A percentile compares a stretch with the other conserved stretches of the same genome.
phyloP scores from a whole-genome alignment of 306 rosid genomes.

The Vicia faba region DNA sequence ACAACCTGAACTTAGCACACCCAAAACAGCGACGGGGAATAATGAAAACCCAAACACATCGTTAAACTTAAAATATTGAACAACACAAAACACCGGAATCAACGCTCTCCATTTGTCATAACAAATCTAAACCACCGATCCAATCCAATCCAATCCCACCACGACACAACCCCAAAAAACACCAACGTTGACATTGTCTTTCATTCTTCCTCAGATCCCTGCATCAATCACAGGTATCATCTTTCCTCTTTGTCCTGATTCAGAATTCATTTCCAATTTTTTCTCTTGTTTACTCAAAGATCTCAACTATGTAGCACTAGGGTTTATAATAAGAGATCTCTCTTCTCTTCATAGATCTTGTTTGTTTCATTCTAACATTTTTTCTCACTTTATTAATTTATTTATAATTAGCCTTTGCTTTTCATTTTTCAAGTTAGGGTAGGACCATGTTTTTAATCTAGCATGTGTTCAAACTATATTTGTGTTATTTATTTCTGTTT shows the following conservation, averaged over 20 bases:
- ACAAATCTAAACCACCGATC: constrained; percentile 33
- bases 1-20: constrained; percentile 1
- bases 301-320: not conserved
- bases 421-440: not conserved
- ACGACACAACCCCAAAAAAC: not conserved
- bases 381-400: not conserved
- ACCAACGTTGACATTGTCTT: constrained; percentile 27
- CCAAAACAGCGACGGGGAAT: not conserved
- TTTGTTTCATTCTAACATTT: not conserved
- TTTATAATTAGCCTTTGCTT: constrained; percentile 1
- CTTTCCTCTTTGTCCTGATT: not conserved
- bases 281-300: constrained; percentile 3
- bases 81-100: constrained; percentile 36
- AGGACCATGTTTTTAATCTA: too few species aligned
- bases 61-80: not conserved
- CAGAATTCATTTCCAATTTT: not conserved
- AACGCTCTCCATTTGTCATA: constrained; percentile 34
- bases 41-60: not conserved
- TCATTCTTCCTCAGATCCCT: constrained; percentile 27
- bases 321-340: constrained; percentile 10
- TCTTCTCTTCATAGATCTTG: constrained; percentile 30
- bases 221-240: constrained; percentile 29
- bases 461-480: not conserved
- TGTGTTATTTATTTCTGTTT: not conserved
- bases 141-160: not conserved